Percentiles rank a stretch among this genome's conserved stretches.
These are phyloP conservation scores for Mortierella sp. DNA, from an alignment of 371 early-diverging fungal species.

Conservation along the genomic window DNA sequence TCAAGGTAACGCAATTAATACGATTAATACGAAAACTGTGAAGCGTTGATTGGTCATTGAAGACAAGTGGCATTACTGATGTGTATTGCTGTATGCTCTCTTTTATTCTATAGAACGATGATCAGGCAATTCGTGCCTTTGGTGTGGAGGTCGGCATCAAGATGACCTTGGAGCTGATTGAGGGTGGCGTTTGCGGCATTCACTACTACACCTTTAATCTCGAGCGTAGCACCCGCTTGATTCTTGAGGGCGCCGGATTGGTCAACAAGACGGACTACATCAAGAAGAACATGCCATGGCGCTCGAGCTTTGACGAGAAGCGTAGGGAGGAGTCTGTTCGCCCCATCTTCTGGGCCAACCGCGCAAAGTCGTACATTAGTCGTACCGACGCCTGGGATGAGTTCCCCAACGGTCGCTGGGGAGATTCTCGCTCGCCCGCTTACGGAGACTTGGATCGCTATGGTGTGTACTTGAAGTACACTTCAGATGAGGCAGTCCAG, in stretches of 20 bases:
- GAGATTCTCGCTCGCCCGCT: constrained; percentile 92
- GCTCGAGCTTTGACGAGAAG: constrained; percentile 67
- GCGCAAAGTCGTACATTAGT: constrained; percentile 89
- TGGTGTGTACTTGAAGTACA: constrained; percentile 84
- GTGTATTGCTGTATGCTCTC: background rate
- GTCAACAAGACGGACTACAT: constrained; percentile 56
- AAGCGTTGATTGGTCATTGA: background rate
- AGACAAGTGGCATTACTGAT: background rate
- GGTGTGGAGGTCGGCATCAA: constrained; percentile 89
- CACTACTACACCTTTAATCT: constrained; percentile 95
- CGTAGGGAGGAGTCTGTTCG: constrained; percentile 93
- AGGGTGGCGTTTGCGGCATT: constrained; percentile 79
- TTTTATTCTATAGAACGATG: constrained; percentile 74
- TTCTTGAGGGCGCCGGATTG: constrained; percentile 79
- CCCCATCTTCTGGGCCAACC: constrained; percentile 97
- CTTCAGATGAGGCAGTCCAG: constrained; percentile 69
- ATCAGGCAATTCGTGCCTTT: constrained; percentile 94
- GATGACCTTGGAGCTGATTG: constrained; percentile 82
- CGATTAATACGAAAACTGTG: background rate
- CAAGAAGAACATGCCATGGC: constrained; percentile 62
- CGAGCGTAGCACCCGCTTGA: constrained; percentile 86
- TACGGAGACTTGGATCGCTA: constrained; percentile 94
- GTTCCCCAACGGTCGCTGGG: constrained; percentile 98
- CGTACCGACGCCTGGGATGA: constrained; percentile 97
- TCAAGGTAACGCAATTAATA: constrained; percentile 74